A percentile compares a stretch with the other conserved stretches of the same genome.
These are phyloP conservation scores for Chalara sp. DNA, from an alignment of 2,329 filamentous ascomycete genomes.

Conservation along the genomic window DNA sequence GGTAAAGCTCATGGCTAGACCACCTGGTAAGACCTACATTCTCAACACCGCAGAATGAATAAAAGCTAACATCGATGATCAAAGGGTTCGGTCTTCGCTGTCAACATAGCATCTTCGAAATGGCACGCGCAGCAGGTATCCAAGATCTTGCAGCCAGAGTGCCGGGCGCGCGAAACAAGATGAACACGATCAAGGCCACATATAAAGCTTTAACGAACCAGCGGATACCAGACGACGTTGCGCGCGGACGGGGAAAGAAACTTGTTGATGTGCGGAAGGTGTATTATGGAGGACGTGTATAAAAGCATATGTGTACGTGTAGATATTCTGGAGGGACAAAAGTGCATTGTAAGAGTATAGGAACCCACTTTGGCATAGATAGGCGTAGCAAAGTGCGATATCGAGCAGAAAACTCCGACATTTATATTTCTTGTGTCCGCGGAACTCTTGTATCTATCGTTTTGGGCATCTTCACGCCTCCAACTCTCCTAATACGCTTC, in stretches of 20 bases:
- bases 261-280: slow-evolving; percentile 93
- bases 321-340: slow-evolving; percentile 30
- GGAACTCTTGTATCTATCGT: too few relatives aligned
- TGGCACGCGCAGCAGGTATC: slow-evolving; percentile 82
- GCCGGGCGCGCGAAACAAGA: slow-evolving; percentile 82
- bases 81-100: slow-evolving; percentile 90
- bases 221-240: slow-evolving; percentile 81
- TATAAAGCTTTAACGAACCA: slow-evolving; percentile 79
- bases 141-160: slow-evolving; percentile 79
- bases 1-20: slow-evolving; percentile 72
- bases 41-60: not conserved
- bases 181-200: slow-evolving; percentile 95
- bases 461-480: too few relatives aligned
- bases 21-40: slow-evolving; percentile 62
- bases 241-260: slow-evolving; percentile 85
- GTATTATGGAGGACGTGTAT: slow-evolving; percentile 71
- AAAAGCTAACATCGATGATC: not conserved
- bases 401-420: too few relatives aligned
- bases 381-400: not conserved
- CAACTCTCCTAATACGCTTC: too few relatives aligned
- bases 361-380: slow-evolving; percentile 13
- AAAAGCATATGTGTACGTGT: slow-evolving; percentile 5
- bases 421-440: too few relatives aligned
- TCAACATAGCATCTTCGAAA: slow-evolving; percentile 88
- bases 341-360: slow-evolving; percentile 40